Evolutionary conservation across 2,329 filamentous ascomycete genomes (phyloP), one percentile per base, ranked within the genome.

Genomic region (Falciphora oryzae): DNA sequence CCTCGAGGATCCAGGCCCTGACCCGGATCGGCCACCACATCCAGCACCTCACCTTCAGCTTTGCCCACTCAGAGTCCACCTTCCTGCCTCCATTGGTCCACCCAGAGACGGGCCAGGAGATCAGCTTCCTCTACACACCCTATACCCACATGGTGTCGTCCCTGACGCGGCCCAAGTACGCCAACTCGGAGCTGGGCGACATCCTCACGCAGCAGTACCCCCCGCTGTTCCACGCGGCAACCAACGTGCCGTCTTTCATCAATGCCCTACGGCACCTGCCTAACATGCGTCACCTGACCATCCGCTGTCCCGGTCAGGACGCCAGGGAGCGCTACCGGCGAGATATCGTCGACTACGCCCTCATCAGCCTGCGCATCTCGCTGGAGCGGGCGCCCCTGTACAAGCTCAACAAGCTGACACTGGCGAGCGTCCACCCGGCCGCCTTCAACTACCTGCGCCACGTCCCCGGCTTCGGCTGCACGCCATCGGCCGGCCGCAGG

Each of bases 61-160:
- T 96, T 69, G 85, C 91, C 32, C 92, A 76, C 76, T 87, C 86
- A 7, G 79, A 85, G n/a, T 85, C 90, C 63, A 95, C 91, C 57
- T 93, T 93, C 73, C 81, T 96, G 11, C 90, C 92, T 22, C 92
- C 92, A n/a, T 83, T 97, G 59, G 82, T 96, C 56, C 89, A 96
- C 73, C 90, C 91, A 4, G 75, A 82, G 67, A 92, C 88, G 13
- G 92, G 92, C 58, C 85, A 86, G 67, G 91, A 96, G 79, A 86
- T 92, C 72, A 85, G 81, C 70, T 96, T 96, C 75, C 79, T 93
- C 61, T 96, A 96, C 78, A 89, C 86, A 65, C 92, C 93, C 22
- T 89, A 92, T 71, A 86, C 85, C 3, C 87, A 87, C 57, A 84
- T 85, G 73, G 83, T 83, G 35, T 85, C 81, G 64, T 85, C 81